Percentiles rank a stretch among this genome's conserved stretches.
phyloP scores from a whole-genome alignment of 2,329 filamentous ascomycete species.

The Graphilbum ipis-grandicollis region DNA sequence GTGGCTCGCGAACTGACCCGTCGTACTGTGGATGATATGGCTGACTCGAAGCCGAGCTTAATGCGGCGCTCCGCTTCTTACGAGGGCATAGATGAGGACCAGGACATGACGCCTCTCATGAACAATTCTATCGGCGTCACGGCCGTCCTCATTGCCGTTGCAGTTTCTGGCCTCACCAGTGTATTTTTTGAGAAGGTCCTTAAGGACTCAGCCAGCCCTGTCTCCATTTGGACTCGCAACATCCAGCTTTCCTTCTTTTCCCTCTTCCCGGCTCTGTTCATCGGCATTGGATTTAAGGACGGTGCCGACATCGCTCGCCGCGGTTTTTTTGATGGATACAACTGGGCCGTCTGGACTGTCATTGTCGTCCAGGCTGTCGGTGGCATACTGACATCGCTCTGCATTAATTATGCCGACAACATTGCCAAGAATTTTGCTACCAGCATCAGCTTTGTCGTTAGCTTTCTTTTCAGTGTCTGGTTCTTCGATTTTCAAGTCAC shows the following conservation, averaged over 20 bases:
- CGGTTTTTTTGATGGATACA: conserved; percentile 92
- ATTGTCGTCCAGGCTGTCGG: conserved; percentile 70
- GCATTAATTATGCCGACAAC: conserved; percentile 71
- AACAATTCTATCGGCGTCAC: conserved; percentile 65
- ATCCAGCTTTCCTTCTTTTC: conserved; percentile 92
- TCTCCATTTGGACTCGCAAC: conserved; percentile 85
- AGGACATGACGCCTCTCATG: conserved; percentile 37
- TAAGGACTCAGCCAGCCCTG: conserved; percentile 60
- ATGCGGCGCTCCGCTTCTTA: conserved; percentile 70
- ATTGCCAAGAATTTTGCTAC: conserved; percentile 91
- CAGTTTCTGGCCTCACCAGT: conserved; percentile 68
- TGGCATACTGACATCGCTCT: conserved; percentile 67
- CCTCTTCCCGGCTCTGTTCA: conserved; percentile 70
- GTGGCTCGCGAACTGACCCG: conserved; percentile 33
- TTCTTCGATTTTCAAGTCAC: conserved; percentile 72
- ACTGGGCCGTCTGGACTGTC: conserved; percentile 75
- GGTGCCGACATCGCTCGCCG: conserved; percentile 66
- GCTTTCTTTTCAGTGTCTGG: conserved; percentile 67
- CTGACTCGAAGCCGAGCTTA: conserved; percentile 20
- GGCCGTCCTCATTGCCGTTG: conserved; percentile 61
- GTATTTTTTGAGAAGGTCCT: conserved; percentile 85
- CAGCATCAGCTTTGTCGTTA: conserved; percentile 78
- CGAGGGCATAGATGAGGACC: conserved; percentile 62
- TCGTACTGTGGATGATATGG: conserved; percentile 19
- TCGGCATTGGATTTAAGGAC: conserved; percentile 77